These are phyloP conservation scores for Groenewaldozyma sp. DNA, from an alignment of 1,139 yeast genomes.

Conservation along the genomic window DNA sequence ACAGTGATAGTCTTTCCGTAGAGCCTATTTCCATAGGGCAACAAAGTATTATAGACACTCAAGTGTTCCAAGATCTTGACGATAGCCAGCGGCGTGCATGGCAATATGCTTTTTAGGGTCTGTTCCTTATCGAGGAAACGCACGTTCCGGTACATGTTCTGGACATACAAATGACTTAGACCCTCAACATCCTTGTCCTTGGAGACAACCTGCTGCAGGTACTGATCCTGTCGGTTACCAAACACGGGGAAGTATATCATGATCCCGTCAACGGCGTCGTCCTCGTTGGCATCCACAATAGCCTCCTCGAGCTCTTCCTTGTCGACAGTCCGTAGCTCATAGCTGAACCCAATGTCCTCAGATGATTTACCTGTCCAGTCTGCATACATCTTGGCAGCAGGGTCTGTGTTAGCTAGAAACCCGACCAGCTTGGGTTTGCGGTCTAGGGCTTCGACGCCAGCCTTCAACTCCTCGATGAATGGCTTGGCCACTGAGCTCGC, in stretches of 20 bases:
- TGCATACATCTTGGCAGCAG: constrained; percentile 93
- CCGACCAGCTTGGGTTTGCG: constrained; percentile 74
- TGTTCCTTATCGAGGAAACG: constrained; percentile 63
- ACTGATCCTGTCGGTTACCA: constrained; percentile 91
- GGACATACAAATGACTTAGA: constrained; percentile 79
- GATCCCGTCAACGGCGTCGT: constrained; percentile 73
- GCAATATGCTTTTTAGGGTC: constrained; percentile 75
- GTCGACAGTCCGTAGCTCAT: constrained; percentile 62
- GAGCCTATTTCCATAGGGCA: constrained; percentile 82
- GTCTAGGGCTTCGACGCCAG: constrained; percentile 44
- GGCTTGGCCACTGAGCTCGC: constrained; percentile 85
- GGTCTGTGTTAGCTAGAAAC: constrained; percentile 82
- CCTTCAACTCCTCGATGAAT: constrained; percentile 60
- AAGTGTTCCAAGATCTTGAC: constrained; percentile 87
- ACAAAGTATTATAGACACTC: constrained; percentile 72
- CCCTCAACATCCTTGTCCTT: constrained; percentile 95
- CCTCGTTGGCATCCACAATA: constrained; percentile 72
- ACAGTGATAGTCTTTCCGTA: constrained; percentile 88
- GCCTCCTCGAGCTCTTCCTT: constrained; percentile 82
- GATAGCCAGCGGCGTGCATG: constrained; percentile 93
- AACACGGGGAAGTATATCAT: constrained; percentile 98
- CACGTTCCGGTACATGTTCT: constrained; percentile 87
- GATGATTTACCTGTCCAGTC: constrained; percentile 93
- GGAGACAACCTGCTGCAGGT: constrained; percentile 80
- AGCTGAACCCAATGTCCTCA: constrained; percentile 72